Conservation (phyloP, 2,329 filamentous ascomycete genomes). For the Amphichorda felina region DNA sequence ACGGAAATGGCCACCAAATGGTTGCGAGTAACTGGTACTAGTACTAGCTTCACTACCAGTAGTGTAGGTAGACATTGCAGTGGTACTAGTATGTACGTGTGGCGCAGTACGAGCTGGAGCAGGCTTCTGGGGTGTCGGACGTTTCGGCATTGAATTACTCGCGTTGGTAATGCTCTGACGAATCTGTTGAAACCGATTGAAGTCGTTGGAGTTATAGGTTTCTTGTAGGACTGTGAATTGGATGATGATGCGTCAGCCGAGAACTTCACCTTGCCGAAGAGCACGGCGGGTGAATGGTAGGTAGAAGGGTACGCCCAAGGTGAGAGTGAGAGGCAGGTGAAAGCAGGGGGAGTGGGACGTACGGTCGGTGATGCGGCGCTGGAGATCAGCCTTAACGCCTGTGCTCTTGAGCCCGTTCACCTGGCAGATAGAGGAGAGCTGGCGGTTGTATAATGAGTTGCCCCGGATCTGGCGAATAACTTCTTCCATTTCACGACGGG, state of each 20-base stretch:
- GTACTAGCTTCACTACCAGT: neutral
- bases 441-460: constrained; percentile 38
- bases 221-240: constrained; percentile 12
- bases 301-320: too few relatives aligned
- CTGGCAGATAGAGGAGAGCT: constrained; percentile 67
- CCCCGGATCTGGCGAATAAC: constrained; percentile 32
- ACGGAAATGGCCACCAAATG: neutral
- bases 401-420: constrained; percentile 64
- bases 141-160: constrained; percentile 10
- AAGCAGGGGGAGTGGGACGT: constrained; percentile 27
- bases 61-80: neutral
- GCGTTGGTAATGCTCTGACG: constrained; percentile 26
- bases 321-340: neutral
- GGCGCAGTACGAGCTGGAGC: constrained; percentile 5
- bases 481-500: constrained; percentile 26
- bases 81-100: neutral
- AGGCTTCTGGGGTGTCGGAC: constrained; percentile 12
- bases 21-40: neutral
- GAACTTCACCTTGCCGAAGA: too few relatives aligned
- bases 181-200: constrained; percentile 28
- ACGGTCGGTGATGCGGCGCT: constrained; percentile 69
- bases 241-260: constrained; percentile 11
- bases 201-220: constrained; percentile 21
- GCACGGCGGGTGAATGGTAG: neutral
- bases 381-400: constrained; percentile 76